phyloP scores from a whole-genome alignment of 169 alveolate genomes.

The Plasmodium relictum region DNA sequence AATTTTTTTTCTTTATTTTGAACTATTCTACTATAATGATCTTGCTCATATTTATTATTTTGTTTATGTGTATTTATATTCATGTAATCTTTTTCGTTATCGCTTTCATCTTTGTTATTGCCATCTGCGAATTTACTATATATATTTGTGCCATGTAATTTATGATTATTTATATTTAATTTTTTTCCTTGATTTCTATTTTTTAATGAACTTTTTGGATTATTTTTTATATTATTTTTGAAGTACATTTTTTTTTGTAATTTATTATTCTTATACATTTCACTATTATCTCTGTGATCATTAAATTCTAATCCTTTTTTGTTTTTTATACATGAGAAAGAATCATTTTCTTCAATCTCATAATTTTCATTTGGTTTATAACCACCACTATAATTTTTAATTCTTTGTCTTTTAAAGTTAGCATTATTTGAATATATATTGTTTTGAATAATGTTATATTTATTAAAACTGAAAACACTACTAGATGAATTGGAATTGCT shows the following conservation, averaged over 20 bases:
- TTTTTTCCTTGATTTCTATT: background rate
- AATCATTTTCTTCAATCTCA: slow-evolving; percentile 9
- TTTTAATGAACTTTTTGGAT: background rate
- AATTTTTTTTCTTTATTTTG: background rate
- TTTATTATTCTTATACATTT: background rate
- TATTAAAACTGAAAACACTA: slow-evolving; percentile 54
- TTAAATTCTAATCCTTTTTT: background rate
- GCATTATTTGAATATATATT: slow-evolving; percentile 73
- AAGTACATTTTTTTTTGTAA: background rate
- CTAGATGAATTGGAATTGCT: slow-evolving; percentile 44
- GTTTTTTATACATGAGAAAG: background rate
- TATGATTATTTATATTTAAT: no score
- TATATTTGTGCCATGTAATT: background rate
- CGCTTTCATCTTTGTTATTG: background rate
- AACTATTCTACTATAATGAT: background rate
- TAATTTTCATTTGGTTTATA: slow-evolving; percentile 18
- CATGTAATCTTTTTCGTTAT: background rate
- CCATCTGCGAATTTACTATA: background rate
- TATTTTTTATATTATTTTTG: background rate
- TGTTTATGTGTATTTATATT: background rate
- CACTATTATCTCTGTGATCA: slow-evolving; percentile 13
- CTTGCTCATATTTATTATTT: slow-evolving; percentile 14
- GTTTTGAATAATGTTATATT: slow-evolving; percentile 47
- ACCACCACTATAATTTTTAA: slow-evolving; percentile 1
- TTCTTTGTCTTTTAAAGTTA: slow-evolving; percentile 33